These are phyloP conservation scores for Cetraspora pellucida DNA, from an alignment of 192 early-diverging fungal species.

Conservation along the genomic window DNA sequence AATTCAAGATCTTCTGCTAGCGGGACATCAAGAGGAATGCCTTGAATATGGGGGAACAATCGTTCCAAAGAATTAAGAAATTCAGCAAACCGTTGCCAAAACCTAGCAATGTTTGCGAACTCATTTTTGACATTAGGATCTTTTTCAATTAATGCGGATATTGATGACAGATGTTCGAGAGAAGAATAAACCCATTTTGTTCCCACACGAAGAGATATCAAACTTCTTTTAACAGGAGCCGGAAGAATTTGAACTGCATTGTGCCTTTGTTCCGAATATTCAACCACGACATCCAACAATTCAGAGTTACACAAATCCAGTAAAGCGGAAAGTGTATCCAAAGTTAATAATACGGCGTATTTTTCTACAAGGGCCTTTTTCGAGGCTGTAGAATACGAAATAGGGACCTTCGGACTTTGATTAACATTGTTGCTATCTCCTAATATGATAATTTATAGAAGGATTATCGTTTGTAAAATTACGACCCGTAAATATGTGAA, in stretches of 20 bases:
- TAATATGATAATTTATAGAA: background rate
- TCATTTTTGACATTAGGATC: slow-evolving; percentile 19
- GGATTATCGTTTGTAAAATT: background rate
- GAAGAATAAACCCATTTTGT: slow-evolving; percentile 31
- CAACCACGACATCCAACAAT: slow-evolving; percentile 22
- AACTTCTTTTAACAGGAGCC: slow-evolving; percentile 33
- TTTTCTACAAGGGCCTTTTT: slow-evolving; percentile 33
- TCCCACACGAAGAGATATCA: slow-evolving; percentile 30
- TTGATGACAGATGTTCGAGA: slow-evolving; percentile 22
- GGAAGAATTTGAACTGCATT: slow-evolving; percentile 33
- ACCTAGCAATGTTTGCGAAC: slow-evolving; percentile 1
- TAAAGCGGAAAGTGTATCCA: slow-evolving; percentile 27
- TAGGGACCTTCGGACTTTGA: background rate
- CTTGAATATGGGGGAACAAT: slow-evolving; percentile 26
- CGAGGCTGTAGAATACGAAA: slow-evolving; percentile 12
- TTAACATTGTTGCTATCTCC: slow-evolving; percentile 9
- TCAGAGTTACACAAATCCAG: slow-evolving; percentile 32
- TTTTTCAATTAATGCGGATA: slow-evolving; percentile 3
- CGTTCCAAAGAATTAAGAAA: slow-evolving; percentile 25
- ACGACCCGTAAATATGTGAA: background rate
- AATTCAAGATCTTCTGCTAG: slow-evolving; percentile 48
- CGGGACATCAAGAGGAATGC: slow-evolving; percentile 31
- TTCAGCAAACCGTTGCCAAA: slow-evolving; percentile 28
- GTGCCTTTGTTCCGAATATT: background rate
- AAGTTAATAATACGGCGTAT: slow-evolving; percentile 23